Percentiles rank a stretch among this genome's conserved stretches.
Conservation (phyloP, 345 rosid genomes). For the Raphanus raphanistrum region DNA sequence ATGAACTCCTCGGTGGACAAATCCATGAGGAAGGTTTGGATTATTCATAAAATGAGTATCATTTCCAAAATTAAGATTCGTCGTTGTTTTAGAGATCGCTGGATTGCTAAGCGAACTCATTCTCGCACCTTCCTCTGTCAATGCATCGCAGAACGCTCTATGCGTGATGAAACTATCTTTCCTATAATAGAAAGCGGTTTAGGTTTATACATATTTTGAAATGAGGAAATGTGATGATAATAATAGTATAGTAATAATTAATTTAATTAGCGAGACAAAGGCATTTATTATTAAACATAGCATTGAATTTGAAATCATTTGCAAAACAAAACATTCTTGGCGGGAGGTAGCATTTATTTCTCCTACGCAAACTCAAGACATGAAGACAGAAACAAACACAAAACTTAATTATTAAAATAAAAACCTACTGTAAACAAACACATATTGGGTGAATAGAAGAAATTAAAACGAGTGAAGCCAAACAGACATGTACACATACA, state of each 20-base stretch:
- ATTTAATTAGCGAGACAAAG: background rate
- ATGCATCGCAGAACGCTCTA: constrained; percentile 93
- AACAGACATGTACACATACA: constrained; percentile 40
- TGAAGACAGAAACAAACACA: constrained; percentile 32
- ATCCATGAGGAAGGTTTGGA: constrained; percentile 54
- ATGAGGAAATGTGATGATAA: background rate
- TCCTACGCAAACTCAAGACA: constrained; percentile 36
- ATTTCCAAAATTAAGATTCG: constrained; percentile 60
- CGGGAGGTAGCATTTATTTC: constrained; percentile 47
- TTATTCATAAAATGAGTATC: constrained; percentile 32
- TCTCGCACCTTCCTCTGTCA: constrained; percentile 80
- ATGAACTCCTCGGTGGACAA: constrained; percentile 48
- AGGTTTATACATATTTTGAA: background rate
- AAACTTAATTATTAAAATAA: background rate
- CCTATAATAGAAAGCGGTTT: constrained; percentile 46
- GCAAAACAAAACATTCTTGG: constrained; percentile 35
- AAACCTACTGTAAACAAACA: background rate
- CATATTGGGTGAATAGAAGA: constrained; percentile 22
- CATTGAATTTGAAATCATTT: constrained; percentile 44
- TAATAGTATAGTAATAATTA: background rate
- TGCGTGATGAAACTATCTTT: constrained; percentile 96
- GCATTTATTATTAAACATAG: constrained; percentile 23
- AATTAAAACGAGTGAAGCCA: constrained; percentile 32
- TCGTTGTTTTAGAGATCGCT: background rate
- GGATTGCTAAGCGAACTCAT: constrained; percentile 45